phyloP scores from a whole-genome alignment of 768 basidiomycete genomes.

The Trametes meyenii region DNA sequence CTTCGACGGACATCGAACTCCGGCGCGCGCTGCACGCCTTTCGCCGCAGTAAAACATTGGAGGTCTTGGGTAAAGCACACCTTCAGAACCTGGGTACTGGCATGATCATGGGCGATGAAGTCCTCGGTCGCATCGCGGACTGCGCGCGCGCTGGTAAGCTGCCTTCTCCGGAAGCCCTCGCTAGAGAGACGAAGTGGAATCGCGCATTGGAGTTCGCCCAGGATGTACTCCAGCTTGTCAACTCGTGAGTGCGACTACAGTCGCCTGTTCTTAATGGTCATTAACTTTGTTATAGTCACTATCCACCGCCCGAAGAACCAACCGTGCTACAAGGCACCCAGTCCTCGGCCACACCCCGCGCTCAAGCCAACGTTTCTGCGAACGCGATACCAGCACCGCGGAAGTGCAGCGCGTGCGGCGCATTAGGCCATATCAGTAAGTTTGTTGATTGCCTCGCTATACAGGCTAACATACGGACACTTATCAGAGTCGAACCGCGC shows the following conservation, averaged over 20 bases:
- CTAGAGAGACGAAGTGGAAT: constrained; percentile 29
- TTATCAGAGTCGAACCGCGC: no score
- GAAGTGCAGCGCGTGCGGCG: no score
- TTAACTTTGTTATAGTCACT: not conserved
- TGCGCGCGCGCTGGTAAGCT: constrained; percentile 32
- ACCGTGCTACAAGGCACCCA: not conserved
- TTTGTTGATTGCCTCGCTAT: no score
- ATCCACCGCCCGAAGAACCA: not conserved
- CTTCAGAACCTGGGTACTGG: constrained; percentile 23
- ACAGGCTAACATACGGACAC: no score
- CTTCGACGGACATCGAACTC: constrained; percentile 8
- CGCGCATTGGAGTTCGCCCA: constrained; percentile 13
- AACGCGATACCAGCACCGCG: no score
- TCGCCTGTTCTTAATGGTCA: no score
- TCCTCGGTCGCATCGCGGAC: constrained; percentile 30
- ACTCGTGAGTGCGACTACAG: not conserved
- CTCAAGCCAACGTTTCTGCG: no score
- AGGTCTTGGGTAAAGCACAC: constrained; percentile 5
- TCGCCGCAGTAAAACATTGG: constrained; percentile 11
- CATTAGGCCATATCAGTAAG: no score
- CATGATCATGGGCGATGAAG: constrained; percentile 25
- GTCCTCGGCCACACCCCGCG: no score
- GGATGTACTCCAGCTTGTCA: not conserved
- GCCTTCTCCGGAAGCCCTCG: constrained; percentile 12
- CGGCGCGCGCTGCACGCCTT: constrained; percentile 20